phyloP scores from a whole-genome alignment of 1,284 basidiomycete species.

The Marasmius oreades region DNA sequence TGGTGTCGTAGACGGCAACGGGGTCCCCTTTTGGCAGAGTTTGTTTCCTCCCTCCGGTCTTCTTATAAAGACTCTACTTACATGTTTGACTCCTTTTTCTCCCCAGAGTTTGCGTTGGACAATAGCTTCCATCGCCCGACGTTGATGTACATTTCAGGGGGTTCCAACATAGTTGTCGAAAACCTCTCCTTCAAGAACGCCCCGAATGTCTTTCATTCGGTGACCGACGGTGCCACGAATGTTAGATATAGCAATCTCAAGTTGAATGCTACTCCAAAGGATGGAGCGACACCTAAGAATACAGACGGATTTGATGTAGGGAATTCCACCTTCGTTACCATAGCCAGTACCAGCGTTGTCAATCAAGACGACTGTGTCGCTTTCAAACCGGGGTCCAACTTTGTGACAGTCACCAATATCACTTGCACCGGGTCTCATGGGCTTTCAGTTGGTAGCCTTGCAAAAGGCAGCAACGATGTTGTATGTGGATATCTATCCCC shows the following conservation, averaged over 20 bases:
- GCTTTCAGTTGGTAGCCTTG: conserved; percentile 27
- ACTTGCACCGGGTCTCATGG: conserved; percentile 29
- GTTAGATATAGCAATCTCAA: conserved; percentile 22
- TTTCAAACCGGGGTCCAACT: conserved; percentile 27
- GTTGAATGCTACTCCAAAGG: conserved; percentile 23
- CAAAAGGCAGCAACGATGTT: conserved; percentile 18
- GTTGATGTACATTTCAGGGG: conserved; percentile 24
- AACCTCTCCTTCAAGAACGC: conserved; percentile 27
- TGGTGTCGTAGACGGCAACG: conserved; percentile 28
- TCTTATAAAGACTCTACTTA: neutral
- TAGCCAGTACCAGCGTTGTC: conserved; percentile 22
- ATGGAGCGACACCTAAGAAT: conserved; percentile 24
- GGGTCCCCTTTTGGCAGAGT: conserved; percentile 27
- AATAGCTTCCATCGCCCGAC: conserved; percentile 26
- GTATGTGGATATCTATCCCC: conserved; percentile 11
- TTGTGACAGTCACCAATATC: conserved; percentile 24
- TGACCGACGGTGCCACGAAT: conserved; percentile 25
- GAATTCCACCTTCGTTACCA: conserved; percentile 23
- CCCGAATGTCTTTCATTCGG: conserved; percentile 29
- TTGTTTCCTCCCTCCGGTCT: conserved; percentile 4
- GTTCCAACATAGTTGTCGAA: conserved; percentile 23
- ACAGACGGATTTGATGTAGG: conserved; percentile 30
- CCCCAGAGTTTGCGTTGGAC: conserved; percentile 22
- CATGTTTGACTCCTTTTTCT: neutral
- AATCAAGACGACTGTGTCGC: conserved; percentile 32